Evolutionary conservation across 1,284 basidiomycete species (phyloP).

Genomic region (Malassezia slooffiae): DNA sequence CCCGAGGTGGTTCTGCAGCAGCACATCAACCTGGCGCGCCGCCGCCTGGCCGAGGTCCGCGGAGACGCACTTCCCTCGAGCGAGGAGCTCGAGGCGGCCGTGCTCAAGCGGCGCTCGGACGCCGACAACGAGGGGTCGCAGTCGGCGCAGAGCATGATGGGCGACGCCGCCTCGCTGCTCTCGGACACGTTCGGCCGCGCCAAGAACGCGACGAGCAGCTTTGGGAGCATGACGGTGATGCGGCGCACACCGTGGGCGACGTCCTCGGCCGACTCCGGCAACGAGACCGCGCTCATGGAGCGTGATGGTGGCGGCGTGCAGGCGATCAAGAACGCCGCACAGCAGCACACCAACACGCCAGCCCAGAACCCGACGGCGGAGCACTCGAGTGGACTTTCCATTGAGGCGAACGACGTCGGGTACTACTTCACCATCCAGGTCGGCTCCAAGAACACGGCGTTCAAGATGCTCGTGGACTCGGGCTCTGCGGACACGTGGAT

Average conservation of each 20-base stretch:
- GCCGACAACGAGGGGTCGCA: slow-evolving; percentile 1
- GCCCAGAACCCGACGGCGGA: slow-evolving; percentile 48
- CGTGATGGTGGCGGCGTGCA: too few species aligned
- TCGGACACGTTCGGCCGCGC: too few species aligned
- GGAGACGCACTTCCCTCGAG: slow-evolving; percentile 53
- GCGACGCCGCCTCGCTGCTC: background rate
- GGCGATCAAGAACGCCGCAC: background rate
- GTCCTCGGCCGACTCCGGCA: too few species aligned
- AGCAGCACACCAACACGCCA: slow-evolving; percentile 18
- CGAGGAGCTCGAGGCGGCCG: slow-evolving; percentile 51
- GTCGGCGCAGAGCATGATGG: background rate
- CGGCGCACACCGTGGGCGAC: too few species aligned
- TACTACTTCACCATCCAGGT: slow-evolving; percentile 65
- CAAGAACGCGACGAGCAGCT: too few species aligned
- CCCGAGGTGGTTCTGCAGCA: slow-evolving; percentile 53
- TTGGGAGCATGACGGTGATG: too few species aligned
- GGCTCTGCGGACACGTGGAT: slow-evolving; percentile 74
- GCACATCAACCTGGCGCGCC: slow-evolving; percentile 58
- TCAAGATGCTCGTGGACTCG: slow-evolving; percentile 62
- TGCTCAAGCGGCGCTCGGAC: slow-evolving; percentile 50
- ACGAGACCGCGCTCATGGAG: too few species aligned
- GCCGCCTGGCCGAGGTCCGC: slow-evolving; percentile 61
- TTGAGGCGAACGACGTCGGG: slow-evolving; percentile 56
- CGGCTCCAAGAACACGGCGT: slow-evolving; percentile 63
- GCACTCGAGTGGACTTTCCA: slow-evolving; percentile 62